Evolutionary conservation across 2,329 filamentous ascomycete species (phyloP).

Genomic region (Pyricularia pennisetigena): DNA sequence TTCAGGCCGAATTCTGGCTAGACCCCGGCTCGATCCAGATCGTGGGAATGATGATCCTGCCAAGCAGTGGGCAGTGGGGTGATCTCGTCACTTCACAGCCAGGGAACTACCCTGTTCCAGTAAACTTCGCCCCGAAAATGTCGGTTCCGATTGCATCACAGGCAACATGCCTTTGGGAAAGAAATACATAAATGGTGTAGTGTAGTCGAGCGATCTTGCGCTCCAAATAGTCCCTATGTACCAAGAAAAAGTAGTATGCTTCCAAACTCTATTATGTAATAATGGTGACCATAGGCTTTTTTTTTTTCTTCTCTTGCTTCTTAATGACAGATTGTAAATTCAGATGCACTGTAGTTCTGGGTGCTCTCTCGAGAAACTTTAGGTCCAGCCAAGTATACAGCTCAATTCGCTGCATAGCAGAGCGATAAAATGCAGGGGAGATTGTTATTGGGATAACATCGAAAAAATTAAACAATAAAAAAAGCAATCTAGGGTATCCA

Average conservation of each 20-base stretch:
- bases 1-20: background rate
- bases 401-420: background rate
- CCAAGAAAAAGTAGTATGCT: too few relatives aligned
- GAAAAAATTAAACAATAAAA: background rate
- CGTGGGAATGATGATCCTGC: background rate
- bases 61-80: background rate
- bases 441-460: too few relatives aligned
- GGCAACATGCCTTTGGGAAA: background rate
- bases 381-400: background rate
- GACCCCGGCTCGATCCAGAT: background rate
- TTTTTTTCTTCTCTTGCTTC: too few relatives aligned
- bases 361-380: background rate
- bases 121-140: background rate
- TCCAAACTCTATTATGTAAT: too few relatives aligned
- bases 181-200: background rate
- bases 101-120: background rate
- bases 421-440: background rate
- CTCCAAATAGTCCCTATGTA: too few relatives aligned
- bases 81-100: background rate
- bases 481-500: background rate
- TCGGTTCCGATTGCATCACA: background rate
- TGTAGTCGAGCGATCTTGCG: too few relatives aligned
- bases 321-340: background rate
- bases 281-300: too few relatives aligned
- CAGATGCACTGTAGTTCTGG: background rate